Base-by-base conservation (phyloP, 805 yeast species). In the Sugiyamaella qingdaonensis region DNA sequence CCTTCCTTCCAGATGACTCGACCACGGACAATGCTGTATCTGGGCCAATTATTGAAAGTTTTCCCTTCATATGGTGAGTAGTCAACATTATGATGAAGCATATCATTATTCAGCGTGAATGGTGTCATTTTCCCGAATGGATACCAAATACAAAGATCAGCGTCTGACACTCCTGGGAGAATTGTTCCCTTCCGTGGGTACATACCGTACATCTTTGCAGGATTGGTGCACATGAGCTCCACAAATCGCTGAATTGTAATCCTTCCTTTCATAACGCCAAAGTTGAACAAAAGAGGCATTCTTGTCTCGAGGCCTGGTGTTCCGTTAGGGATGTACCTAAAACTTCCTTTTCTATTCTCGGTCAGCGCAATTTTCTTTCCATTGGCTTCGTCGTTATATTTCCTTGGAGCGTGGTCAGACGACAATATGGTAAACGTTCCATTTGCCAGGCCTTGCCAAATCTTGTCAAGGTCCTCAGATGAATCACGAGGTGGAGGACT, bases 351-450 rank as follows among this genome's bases (percentile, higher is more conserved):
- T 10, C 35, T 10, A 13, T 32, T 32, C 10, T 32, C 13, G 13
- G 35, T 32, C 35, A 32, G 13, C 13, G 35, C 80, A 4, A 64
- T 54, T 54, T 73, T 73, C 59, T 77, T 77, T 21, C 80, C 80
- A 7, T 65, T 53, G 7, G 66, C 67, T 4, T 63, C 64, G 43
- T 37, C 19, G n/a, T 37, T n/a, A n/a, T 37, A 37, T n/a, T 37
- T 37, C 9, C 19, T 14, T 10, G 43, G 43, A 10, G 43, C 43
- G n/a, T 37, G 43, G n/a, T 37, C 43, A 18, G 43, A 37, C 10
- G 19, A 14, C 9, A 37, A n/a, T 10, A 37, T 18, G 9, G 43
- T 37, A n/a, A 37, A n/a, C 16, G 43, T 37, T 10, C 43, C 43
- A n/a, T 37, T 37, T 10, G 16, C 19, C 9, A 37, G 9, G 16